Base-by-base conservation (phyloP, 78 protist species). In the Guillardia theta region DNA sequence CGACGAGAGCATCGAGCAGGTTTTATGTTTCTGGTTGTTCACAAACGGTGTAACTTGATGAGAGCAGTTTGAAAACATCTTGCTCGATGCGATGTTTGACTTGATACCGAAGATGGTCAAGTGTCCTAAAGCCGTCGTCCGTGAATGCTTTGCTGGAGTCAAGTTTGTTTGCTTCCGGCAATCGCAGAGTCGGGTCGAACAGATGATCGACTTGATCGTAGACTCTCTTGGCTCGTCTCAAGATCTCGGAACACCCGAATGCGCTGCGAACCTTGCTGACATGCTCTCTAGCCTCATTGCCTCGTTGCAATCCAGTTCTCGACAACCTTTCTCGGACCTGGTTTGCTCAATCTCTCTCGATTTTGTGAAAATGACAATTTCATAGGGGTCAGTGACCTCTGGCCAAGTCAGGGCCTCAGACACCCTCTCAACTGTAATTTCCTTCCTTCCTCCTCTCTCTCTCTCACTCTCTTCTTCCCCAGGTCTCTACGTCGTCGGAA, bases 351-450 rank as follows among this genome's bases (percentile, higher is more conserved):
- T n/a, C n/a, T n/a, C n/a, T n/a, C n/a, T n/a, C n/a, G n/a, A n/a
- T n/a, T n/a, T n/a, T n/a, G n/a, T n/a, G n/a, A n/a, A n/a, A n/a
- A n/a, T n/a, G n/a, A n/a, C n/a, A n/a, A n/a, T n/a, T n/a, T n/a
- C n/a, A n/a, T n/a, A n/a, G n/a, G 10, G 53, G 53, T 78, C 90
- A 4, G 90, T 43, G 33, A 78, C 90, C 18, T 78, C 90, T 18
- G 90, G 53, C 37, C 90, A 78, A 46, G 90, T 78, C 15, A 46
- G 90, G 37, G 90, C 90, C 47, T 78, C 90, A 4, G 90, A 78
- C 90, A 78, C 90, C 24, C 90, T 78, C 50, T 78, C 90, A 27
- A 78, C 90, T n/a, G n/a, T n/a, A n/a, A n/a, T n/a, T n/a, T n/a
- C n/a, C n/a, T n/a, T n/a, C n/a, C n/a, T n/a, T n/a, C n/a, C n/a